Percentiles rank a stretch among this genome's conserved stretches.
Evolutionary conservation across 768 basidiomycete genomes (phyloP).

Genomic region (Mycena crocata): DNA sequence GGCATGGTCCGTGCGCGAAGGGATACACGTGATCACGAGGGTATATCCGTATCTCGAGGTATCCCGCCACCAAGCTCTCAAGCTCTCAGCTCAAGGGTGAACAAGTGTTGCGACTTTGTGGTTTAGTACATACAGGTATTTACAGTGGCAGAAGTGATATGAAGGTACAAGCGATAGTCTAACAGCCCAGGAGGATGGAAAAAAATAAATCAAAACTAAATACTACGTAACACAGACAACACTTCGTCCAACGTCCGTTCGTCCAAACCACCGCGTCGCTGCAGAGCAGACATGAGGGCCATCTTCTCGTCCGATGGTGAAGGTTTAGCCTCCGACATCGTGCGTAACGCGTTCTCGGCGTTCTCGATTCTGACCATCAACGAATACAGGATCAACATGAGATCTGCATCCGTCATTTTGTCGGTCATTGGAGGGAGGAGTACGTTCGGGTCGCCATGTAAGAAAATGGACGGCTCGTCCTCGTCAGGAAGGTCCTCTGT

Average conservation of each 20-base stretch:
- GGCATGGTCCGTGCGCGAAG: slow-evolving; percentile 50
- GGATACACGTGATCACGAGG: slow-evolving; percentile 17
- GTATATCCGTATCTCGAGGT: neutral
- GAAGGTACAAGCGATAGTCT: slow-evolving; percentile 21
- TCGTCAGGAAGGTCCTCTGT: slow-evolving; percentile 34
- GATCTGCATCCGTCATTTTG: slow-evolving; percentile 76
- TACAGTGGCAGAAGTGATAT: slow-evolving; percentile 12
- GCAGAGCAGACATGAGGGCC: slow-evolving; percentile 50
- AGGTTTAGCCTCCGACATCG: slow-evolving; percentile 37
- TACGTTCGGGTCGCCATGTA: slow-evolving; percentile 70
- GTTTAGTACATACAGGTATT: slow-evolving; percentile 27
- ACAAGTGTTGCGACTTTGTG: neutral
- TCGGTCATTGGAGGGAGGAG: slow-evolving; percentile 78
- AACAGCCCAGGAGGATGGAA: slow-evolving; percentile 15
- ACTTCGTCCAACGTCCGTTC: slow-evolving; percentile 61
- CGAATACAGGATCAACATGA: slow-evolving; percentile 82
- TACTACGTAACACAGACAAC: slow-evolving; percentile 46
- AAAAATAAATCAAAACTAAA: slow-evolving; percentile 36
- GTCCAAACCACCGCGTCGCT: slow-evolving; percentile 54
- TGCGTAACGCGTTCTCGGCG: slow-evolving; percentile 57
- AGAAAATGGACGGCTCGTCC: slow-evolving; percentile 46
- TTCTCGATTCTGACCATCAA: slow-evolving; percentile 83
- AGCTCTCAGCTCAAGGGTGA: neutral
- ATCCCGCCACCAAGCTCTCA: too few species aligned
- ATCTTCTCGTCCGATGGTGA: slow-evolving; percentile 37